A percentile compares a stretch with the other conserved stretches of the same genome.
Conservation (phyloP, 768 basidiomycete genomes). For the Kockovaella imperatae region DNA sequence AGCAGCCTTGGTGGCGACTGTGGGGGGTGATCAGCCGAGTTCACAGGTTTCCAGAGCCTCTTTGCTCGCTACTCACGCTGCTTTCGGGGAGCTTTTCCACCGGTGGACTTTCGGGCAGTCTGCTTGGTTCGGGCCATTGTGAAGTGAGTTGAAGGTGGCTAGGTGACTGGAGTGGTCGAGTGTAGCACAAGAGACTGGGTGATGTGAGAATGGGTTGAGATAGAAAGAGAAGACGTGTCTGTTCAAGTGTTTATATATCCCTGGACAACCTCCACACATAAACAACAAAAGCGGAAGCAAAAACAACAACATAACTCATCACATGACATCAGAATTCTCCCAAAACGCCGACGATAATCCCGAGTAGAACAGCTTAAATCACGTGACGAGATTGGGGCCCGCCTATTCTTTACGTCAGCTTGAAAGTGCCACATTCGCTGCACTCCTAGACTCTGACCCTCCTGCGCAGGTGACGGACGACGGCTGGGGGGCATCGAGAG, state of each 20-base stretch:
- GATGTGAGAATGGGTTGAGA: slow-evolving; percentile 9
- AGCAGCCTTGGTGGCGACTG: slow-evolving; percentile 56
- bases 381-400: too few relatives aligned
- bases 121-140: slow-evolving; percentile 53
- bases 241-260: background rate
- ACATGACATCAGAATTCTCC: too few relatives aligned
- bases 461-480: too few relatives aligned
- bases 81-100: slow-evolving; percentile 53
- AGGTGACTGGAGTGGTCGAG: slow-evolving; percentile 8
- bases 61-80: slow-evolving; percentile 20
- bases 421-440: too few relatives aligned
- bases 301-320: too few relatives aligned
- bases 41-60: background rate
- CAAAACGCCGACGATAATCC: too few relatives aligned
- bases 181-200: background rate
- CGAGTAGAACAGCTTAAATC: too few relatives aligned
- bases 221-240: slow-evolving; percentile 3
- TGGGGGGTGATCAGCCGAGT: background rate
- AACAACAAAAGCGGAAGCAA: too few relatives aligned
- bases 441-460: too few relatives aligned
- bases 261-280: too few relatives aligned
- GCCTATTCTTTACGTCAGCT: too few relatives aligned
- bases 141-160: slow-evolving; percentile 8
- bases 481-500: too few relatives aligned
- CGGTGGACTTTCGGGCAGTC: slow-evolving; percentile 80